phyloP scores from a whole-genome alignment of 2,329 filamentous ascomycete species.

The Clonostachys rhizophaga region DNA sequence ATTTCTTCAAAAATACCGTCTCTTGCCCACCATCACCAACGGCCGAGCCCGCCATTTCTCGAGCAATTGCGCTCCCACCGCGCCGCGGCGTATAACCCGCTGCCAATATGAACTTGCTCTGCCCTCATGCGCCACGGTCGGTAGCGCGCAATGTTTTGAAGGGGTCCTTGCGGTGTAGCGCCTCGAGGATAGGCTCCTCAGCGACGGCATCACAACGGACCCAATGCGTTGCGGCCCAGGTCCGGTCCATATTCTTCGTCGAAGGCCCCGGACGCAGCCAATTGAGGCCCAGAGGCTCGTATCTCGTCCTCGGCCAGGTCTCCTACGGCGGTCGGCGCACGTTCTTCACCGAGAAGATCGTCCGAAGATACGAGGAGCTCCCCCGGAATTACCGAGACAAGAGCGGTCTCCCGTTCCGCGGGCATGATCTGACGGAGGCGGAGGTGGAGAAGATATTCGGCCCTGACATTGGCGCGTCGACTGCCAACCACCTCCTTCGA shows the following conservation, averaged over 20 bases:
- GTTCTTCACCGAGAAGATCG: slow-evolving; percentile 27
- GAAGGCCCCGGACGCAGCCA: slow-evolving; percentile 1
- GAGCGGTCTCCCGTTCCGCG: slow-evolving; percentile 47
- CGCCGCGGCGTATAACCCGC: too few relatives aligned
- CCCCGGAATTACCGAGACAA: slow-evolving; percentile 52
- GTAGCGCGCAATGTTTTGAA: slow-evolving; percentile 17
- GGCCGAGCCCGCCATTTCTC: too few relatives aligned
- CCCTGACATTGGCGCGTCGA: slow-evolving; percentile 29
- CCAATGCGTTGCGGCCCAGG: slow-evolving; percentile 7
- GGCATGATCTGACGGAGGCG: slow-evolving; percentile 37
- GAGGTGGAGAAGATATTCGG: slow-evolving; percentile 48
- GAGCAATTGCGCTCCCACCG: too few relatives aligned
- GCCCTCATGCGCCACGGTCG: slow-evolving; percentile 19
- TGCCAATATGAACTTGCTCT: slow-evolving; percentile 7
- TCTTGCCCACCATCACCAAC: too few relatives aligned
- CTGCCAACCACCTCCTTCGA: slow-evolving; percentile 49
- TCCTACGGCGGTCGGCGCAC: slow-evolving; percentile 16
- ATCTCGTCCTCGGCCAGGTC: not conserved
- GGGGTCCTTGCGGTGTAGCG: slow-evolving; percentile 9
- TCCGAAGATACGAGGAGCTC: slow-evolving; percentile 53
- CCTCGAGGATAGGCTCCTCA: not conserved
- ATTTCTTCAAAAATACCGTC: too few relatives aligned
- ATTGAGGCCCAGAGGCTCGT: not conserved
- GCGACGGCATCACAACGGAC: slow-evolving; percentile 13
- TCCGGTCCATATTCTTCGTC: slow-evolving; percentile 1